Base-by-base conservation (phyloP, 495 filamentous ascomycete species). In the Ascodesmis nigricans region DNA sequence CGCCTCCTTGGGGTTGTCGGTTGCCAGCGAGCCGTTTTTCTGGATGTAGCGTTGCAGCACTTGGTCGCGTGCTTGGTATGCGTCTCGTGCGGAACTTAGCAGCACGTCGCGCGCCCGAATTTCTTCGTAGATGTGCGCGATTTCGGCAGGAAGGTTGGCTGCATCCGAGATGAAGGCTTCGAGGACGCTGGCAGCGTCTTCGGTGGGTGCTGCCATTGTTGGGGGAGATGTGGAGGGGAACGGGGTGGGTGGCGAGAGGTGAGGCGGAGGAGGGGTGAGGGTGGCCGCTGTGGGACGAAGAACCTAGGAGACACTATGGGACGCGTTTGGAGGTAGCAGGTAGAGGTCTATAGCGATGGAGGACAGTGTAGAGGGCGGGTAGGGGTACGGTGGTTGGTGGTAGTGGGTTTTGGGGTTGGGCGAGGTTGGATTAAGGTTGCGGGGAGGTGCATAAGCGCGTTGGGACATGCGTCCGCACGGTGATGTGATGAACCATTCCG, bases 31-130 rank as follows among this genome's bases (percentile, higher is more conserved):
- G 35, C 84, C 80, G 51, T 91, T 76, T 11, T 69, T 38, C 51
- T 78, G 82, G 56, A 93, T 76, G 59, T 72, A 84, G 55, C 82
- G 91, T 53, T 97, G 87, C 33, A 97, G 65, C 44, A 71, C 75
- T 38, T 50, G 63, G 47, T 97, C 87, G 35, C 73, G 69, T 14
- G 73, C 69, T 40, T 73, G 73, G 59, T 90, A 81, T 14, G 65
- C 64, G 26, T 61, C 61, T 25, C 75, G 61, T 47, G 72, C 77
- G 22, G 83, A 77, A 44, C 75, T 64, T 47, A 83, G 74, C 24
- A 66, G 55, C 35, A 69, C 67, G 50, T 97, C 84, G 56, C 93
- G 93, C 39, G 80, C 78, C 47, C 74, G 67, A 20, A 95, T 80
- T 56, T 97, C 87, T 49, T 93, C 87, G 54, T 91, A 76, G 43